Evolutionary conservation across 345 rosid species (phyloP).

Genomic region (Luvunga scandens): DNA sequence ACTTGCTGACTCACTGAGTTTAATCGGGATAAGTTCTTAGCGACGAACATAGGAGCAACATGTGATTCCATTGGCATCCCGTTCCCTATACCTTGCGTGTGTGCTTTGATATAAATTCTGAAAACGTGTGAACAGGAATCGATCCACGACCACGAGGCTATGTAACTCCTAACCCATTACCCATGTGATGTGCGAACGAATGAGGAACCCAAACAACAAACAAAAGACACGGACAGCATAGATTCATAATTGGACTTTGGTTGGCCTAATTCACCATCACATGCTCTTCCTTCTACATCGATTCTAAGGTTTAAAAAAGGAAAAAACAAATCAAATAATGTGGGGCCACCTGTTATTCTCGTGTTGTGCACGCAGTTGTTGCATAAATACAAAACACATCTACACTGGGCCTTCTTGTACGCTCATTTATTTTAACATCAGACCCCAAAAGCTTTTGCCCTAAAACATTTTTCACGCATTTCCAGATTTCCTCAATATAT

Average conservation of each 20-base stretch:
- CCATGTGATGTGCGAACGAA: background rate
- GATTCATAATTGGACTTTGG: background rate
- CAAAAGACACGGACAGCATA: background rate
- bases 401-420: no score
- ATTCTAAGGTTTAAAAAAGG: no score
- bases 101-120: background rate
- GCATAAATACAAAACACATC: no score
- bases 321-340: no score
- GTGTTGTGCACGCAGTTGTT: no score
- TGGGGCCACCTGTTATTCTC: no score
- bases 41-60: background rate
- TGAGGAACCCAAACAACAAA: background rate
- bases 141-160: conserved; percentile 10
- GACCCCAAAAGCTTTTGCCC: background rate
- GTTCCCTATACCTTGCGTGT: background rate
- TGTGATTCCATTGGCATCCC: conserved; percentile 33
- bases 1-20: background rate
- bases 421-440: background rate
- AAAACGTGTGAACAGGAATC: background rate
- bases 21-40: conserved; percentile 25
- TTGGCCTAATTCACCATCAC: background rate
- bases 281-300: no score
- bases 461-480: background rate
- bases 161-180: background rate
- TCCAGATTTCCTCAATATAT: no score